A percentile compares a stretch with the other conserved stretches of the same genome.
Conservation (phyloP, 768 basidiomycete species). For the Panellus pusillus region DNA sequence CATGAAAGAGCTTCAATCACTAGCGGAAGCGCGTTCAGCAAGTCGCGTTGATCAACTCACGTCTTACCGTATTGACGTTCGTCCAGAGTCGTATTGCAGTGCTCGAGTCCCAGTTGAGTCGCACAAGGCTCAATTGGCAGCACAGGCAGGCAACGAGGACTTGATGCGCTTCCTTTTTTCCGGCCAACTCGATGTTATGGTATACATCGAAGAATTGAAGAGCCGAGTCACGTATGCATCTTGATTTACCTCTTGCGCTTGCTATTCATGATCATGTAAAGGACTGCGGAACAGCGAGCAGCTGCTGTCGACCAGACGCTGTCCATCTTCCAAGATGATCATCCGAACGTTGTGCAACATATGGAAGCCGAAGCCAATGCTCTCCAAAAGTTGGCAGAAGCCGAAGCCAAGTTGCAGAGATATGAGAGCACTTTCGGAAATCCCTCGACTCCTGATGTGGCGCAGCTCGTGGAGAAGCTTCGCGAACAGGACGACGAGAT, state of each 20-base stretch:
- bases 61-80: background rate
- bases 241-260: background rate
- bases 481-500: conserved; percentile 70
- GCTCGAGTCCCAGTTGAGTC: conserved; percentile 68
- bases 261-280: conserved; percentile 29
- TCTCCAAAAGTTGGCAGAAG: conserved; percentile 46
- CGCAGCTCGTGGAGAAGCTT: conserved; percentile 53
- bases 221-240: conserved; percentile 53
- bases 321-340: conserved; percentile 43
- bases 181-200: conserved; percentile 50
- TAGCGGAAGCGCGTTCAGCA: conserved; percentile 65
- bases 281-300: conserved; percentile 52
- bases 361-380: conserved; percentile 51
- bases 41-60: conserved; percentile 20
- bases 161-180: conserved; percentile 69
- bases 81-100: conserved; percentile 69
- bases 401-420: conserved; percentile 49
- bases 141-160: conserved; percentile 67
- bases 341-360: conserved; percentile 55
- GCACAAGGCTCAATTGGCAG: conserved; percentile 80
- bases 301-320: conserved; percentile 55
- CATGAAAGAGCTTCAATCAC: conserved; percentile 60
- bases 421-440: conserved; percentile 70
- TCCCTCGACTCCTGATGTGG: conserved; percentile 51
- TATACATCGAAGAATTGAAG: conserved; percentile 55